Percentiles rank a stretch among this genome's conserved stretches.
phyloP scores from a whole-genome alignment of 306 rosid genomes.

The Elaeagnus macrophylla region DNA sequence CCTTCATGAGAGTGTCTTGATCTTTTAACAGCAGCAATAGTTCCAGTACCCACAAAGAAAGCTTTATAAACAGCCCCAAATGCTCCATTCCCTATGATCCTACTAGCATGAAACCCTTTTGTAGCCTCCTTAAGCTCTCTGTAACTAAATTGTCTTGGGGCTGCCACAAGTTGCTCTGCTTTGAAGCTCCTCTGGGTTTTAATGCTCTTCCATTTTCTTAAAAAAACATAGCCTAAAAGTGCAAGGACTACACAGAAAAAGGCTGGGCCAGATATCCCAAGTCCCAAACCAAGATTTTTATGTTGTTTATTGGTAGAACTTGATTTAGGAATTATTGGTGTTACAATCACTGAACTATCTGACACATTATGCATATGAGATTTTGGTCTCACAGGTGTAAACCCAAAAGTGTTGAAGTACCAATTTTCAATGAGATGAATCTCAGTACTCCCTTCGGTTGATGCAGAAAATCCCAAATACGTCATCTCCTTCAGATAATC shows the following conservation, averaged over 20 bases:
- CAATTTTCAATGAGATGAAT: constrained; percentile 48
- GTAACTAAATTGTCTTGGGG: constrained; percentile 62
- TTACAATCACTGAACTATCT: constrained; percentile 27
- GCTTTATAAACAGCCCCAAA: constrained; percentile 87
- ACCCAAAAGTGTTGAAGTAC: constrained; percentile 49
- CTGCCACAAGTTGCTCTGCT: constrained; percentile 36
- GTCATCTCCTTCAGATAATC: constrained; percentile 22
- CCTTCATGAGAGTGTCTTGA: constrained; percentile 48
- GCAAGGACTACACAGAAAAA: constrained; percentile 30
- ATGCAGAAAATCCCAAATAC: constrained; percentile 58
- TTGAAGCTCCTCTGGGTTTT: constrained; percentile 30
- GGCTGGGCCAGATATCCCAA: constrained; percentile 45
- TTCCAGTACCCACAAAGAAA: constrained; percentile 32
- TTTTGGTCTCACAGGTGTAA: constrained; percentile 25
- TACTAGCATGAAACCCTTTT: constrained; percentile 59
- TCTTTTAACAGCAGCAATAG: constrained; percentile 51
- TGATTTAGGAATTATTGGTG: constrained; percentile 18
- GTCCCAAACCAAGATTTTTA: constrained; percentile 34
- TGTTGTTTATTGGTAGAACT: constrained; percentile 9
- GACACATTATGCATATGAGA: constrained; percentile 42
- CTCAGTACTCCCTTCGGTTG: constrained; percentile 68
- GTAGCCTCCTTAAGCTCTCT: constrained; percentile 56
- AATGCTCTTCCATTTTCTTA: constrained; percentile 33
- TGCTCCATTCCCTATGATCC: constrained; percentile 69
- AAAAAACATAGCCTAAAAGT: constrained; percentile 38